Percentiles rank a stretch among this genome's conserved stretches.
phyloP scores from a whole-genome alignment of 2,329 filamentous ascomycete genomes.

The Pyrenophora seminiperda region DNA sequence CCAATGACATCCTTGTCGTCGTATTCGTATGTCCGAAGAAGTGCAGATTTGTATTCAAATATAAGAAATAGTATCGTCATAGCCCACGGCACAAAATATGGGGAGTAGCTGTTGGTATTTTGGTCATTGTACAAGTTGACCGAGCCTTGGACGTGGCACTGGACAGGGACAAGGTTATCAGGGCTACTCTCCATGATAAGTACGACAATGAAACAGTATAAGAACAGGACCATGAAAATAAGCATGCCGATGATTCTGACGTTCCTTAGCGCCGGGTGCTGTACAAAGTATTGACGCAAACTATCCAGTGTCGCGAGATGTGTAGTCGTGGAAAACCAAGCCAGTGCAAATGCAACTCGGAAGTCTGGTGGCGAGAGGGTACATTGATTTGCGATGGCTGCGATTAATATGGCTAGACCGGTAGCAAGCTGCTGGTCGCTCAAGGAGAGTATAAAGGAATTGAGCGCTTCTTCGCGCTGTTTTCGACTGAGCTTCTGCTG shows the following conservation, averaged over 20 bases:
- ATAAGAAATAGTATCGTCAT: conserved; percentile 3
- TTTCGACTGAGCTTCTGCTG: conserved; percentile 10
- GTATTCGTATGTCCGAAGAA: neutral
- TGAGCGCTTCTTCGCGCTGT: conserved; percentile 21
- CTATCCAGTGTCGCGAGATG: conserved; percentile 28
- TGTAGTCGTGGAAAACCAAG: conserved; percentile 33
- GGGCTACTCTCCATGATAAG: neutral
- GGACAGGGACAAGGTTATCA: neutral
- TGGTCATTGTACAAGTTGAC: neutral
- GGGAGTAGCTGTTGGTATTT: neutral
- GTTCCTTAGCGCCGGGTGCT: conserved; percentile 14
- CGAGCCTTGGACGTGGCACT: neutral
- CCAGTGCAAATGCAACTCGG: conserved; percentile 21
- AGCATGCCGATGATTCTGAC: conserved; percentile 16
- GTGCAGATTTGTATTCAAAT: neutral
- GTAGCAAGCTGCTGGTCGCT: conserved; percentile 34
- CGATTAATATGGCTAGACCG: conserved; percentile 28
- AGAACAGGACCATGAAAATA: conserved; percentile 7
- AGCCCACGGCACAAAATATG: neutral
- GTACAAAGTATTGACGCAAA: conserved; percentile 21
- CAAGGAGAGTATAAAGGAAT: conserved; percentile 31
- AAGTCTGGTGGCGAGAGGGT: conserved; percentile 22
- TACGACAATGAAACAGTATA: neutral
- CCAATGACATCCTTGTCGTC: neutral
- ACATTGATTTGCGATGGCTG: conserved; percentile 23